Evolutionary conservation across 2,329 filamentous ascomycete genomes (phyloP), one percentile per base, ranked within the genome.

Genomic region (Aspergillus transmontanensis): DNA sequence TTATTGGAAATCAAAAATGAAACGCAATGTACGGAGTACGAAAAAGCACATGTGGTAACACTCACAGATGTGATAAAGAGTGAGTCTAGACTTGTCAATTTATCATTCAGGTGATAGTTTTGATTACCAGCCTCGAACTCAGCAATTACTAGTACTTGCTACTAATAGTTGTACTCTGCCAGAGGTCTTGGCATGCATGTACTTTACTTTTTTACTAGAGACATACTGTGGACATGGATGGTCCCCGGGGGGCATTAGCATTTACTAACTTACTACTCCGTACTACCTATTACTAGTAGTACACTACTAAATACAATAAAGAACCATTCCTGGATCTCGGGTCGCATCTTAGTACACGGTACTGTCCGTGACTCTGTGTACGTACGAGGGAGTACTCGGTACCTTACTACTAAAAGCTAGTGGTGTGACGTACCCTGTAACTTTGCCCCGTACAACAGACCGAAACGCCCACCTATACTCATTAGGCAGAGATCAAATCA

Each of bases 401-500:
- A 36, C 26, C 28, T 28, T 28, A 28, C 36, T 36, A 36, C 32
- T 57, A 56, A 32, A 41, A 43, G 26, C 12, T 45, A n/a, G 30
- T 54, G 21, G 51, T 36, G 51, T 54, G 51, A 36, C 32, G 51
- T 54, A 54, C 19, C 9, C 19, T 36, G 51, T 36, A 54, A 54
- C 14, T 21, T 54, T 54, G 6, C 51, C 30, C 19, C 19, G 51
- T 54, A 54, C 51, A 23, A 34, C 28, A 51, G 10, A 54, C 19
- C 32, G 7, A 54, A 16, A n/a, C 51, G 9, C 51, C 46, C 26
- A 32, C 26, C 26, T 23, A 43, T 26, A 36, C 34, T 14, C 51
- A 54, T 36, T 36, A 54, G 51, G 51, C 51, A 54, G 51, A 54
- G 51, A 54, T 16, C 30, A 36, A 36, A 51, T 51, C 16, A 26